These are phyloP conservation scores for Parachaetomium inaequale DNA, from an alignment of 495 filamentous ascomycete species.

Conservation along the genomic window DNA sequence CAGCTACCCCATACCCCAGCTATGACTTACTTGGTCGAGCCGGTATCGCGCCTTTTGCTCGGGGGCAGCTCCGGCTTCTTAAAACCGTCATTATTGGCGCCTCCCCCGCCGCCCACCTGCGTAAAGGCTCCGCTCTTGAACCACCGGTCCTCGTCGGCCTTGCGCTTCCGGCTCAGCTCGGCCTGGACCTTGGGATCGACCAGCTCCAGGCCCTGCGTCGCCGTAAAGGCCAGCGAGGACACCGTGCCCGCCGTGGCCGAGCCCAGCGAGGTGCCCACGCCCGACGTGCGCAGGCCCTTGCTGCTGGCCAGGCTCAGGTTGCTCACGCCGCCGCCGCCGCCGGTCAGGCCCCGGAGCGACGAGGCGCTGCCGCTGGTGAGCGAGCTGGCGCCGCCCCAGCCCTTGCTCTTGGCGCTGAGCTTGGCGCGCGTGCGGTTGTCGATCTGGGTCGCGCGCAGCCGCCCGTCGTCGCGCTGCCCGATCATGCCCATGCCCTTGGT, in stretches of 20 bases:
- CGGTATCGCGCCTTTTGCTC: constrained; percentile 56
- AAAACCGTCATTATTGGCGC: constrained; percentile 36
- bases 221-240: constrained; percentile 86
- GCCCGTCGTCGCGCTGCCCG: constrained; percentile 79
- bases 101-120: constrained; percentile 58
- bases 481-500: constrained; percentile 94
- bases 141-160: constrained; percentile 91
- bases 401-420: constrained; percentile 90
- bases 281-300: constrained; percentile 69
- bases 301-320: constrained; percentile 64
- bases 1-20: neutral
- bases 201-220: constrained; percentile 90
- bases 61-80: constrained; percentile 62
- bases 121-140: constrained; percentile 96
- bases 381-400: constrained; percentile 78
- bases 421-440: constrained; percentile 91
- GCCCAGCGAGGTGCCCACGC: constrained; percentile 65
- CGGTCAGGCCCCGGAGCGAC: constrained; percentile 68
- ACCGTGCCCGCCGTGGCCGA: constrained; percentile 62
- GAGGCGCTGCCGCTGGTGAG: constrained; percentile 66
- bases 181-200: constrained; percentile 90
- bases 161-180: constrained; percentile 78
- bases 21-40: constrained; percentile 44
- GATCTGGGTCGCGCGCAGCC: constrained; percentile 81
- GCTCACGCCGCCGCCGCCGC: constrained; percentile 55